Conservation (phyloP, 345 rosid genomes). For the Populus davidiana region DNA sequence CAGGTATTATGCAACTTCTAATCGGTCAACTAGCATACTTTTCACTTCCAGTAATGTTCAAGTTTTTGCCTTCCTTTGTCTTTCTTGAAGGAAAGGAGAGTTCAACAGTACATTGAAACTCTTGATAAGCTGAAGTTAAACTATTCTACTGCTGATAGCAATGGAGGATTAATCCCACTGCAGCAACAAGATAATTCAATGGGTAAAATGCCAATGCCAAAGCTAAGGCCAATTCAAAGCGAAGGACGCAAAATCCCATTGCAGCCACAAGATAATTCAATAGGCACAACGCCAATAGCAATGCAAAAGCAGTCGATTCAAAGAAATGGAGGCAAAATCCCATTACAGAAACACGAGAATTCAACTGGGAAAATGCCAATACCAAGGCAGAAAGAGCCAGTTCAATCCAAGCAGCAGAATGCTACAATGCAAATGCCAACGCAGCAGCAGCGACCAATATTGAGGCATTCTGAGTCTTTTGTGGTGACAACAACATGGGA, state of each 20-base stretch:
- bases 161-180: constrained; percentile 9
- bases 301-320: neutral
- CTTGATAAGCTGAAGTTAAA: constrained; percentile 25
- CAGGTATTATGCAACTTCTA: constrained; percentile 13
- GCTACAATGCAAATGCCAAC: neutral
- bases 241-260: constrained; percentile 11
- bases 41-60: neutral
- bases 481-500: constrained; percentile 30
- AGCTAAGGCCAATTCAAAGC: constrained; percentile 5
- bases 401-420: neutral
- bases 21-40: neutral
- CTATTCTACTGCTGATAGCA: neutral
- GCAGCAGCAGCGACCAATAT: constrained; percentile 8
- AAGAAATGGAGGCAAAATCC: neutral
- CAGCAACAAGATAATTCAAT: neutral
- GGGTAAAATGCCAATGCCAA: neutral
- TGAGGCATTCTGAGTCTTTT: constrained; percentile 8
- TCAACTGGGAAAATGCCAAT: neutral
- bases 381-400: neutral
- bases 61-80: neutral
- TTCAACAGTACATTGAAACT: constrained; percentile 19
- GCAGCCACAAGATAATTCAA: neutral
- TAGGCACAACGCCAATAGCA: neutral
- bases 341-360: neutral
- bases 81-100: constrained; percentile 24